Evolutionary conservation across 108 stramenopile species (phyloP), one percentile per base, ranked within the genome.

Genomic region (Skeletonema tropicum): DNA sequence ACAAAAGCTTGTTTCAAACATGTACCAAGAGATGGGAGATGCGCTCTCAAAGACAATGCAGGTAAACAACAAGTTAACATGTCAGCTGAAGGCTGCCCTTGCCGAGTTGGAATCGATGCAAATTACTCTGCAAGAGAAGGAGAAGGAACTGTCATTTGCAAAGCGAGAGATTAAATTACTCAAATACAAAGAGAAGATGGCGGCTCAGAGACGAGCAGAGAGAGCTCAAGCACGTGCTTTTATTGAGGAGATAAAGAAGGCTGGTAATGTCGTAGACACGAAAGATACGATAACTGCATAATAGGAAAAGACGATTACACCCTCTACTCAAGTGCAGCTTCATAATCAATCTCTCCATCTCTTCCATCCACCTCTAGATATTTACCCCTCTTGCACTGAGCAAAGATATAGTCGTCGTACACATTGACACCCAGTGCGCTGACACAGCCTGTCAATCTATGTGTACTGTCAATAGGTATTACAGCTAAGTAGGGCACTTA

Each of bases 21-120:
- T 55, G 52, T 55, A 55, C 52, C 15, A 55, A 25, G 52, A 55
- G 52, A 55, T 55, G 52, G 52, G 52, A 10, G 52, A 55, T 55
- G 52, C 17, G 19, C 8, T 55, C 0, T 6, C 52, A 0, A 55
- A 23, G 10, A 55, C 52, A 23, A 55, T 55, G 23, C 19, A 55
- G 25, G 5, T 55, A 23, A 55, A 55, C 52, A 23, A 55, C 23
- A 21, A 55, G 23, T 10, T 55, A 23, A 8, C 52, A 10, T 5
- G 9, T 55, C 52, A 55, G 52, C 52, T 55, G 0, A 55, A 55
- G 52, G 10, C 52, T 11, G 52, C n/a, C 25, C 52, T 55, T 2
- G 52, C 52, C 23, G 52, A 55, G 52, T 25, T 55, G 23, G 52
- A 55, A 55, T 55, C 52, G 10, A 55, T 55, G 52, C 19, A 55